A percentile compares a stretch with the other conserved stretches of the same genome.
Conservation (phyloP, 2,329 filamentous ascomycete genomes). For the Cryphonectria radicalis region DNA sequence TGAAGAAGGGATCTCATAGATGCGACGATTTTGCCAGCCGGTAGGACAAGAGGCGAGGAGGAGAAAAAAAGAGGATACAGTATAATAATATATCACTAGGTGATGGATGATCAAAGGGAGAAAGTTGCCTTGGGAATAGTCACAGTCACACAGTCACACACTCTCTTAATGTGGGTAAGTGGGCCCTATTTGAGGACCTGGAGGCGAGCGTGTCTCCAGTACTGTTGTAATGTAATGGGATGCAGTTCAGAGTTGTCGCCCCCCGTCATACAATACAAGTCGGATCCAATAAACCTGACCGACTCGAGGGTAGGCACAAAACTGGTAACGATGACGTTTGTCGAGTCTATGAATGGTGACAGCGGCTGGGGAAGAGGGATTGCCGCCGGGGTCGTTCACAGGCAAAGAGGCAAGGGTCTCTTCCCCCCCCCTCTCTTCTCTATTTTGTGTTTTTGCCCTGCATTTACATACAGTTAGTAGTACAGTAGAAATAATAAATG, state of each 20-base stretch:
- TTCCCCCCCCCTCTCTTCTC: no score
- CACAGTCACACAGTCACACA: background rate
- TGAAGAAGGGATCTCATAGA: background rate
- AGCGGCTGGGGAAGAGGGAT: slow-evolving; percentile 1
- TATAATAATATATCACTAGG: background rate
- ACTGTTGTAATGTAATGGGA: background rate
- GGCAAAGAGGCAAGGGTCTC: background rate
- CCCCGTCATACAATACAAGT: background rate
- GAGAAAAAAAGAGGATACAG: background rate
- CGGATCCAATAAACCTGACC: background rate
- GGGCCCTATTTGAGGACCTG: background rate
- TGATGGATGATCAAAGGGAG: background rate
- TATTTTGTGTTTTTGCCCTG: background rate
- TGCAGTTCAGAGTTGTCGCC: background rate
- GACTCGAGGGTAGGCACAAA: background rate
- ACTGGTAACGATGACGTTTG: slow-evolving; percentile 5
- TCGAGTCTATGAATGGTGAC: background rate
- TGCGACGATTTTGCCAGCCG: background rate
- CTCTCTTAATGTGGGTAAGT: background rate
- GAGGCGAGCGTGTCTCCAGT: background rate
- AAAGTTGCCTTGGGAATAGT: background rate
- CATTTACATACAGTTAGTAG: background rate
- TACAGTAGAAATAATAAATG: background rate
- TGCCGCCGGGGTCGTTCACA: background rate
- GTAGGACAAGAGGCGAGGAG: background rate